A percentile compares a stretch with the other conserved stretches of the same genome.
Evolutionary conservation across 352 stramenopile genomes (phyloP).

Genomic region (Globisporangium acanthophoron): DNA sequence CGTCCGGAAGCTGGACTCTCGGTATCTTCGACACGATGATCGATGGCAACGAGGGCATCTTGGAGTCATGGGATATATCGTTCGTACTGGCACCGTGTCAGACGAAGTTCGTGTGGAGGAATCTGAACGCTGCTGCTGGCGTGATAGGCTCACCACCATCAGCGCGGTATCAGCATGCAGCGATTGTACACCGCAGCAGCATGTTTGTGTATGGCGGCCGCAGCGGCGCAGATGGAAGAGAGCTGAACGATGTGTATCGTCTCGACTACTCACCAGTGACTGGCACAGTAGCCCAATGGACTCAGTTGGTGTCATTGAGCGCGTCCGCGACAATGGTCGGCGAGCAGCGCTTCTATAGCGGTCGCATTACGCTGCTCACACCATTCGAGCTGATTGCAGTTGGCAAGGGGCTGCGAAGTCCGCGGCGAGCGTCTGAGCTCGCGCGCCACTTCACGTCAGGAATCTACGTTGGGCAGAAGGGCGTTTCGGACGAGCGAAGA

Average conservation of each 20-base stretch:
- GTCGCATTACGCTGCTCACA: constrained; percentile 34
- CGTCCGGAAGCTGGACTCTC: constrained; percentile 55
- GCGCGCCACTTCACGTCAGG: constrained; percentile 24
- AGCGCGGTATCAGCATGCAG: constrained; percentile 53
- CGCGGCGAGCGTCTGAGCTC: constrained; percentile 3
- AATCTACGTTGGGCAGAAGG: constrained; percentile 31
- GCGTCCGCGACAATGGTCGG: constrained; percentile 2
- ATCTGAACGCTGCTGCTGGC: constrained; percentile 20
- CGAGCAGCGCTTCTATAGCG: constrained; percentile 24
- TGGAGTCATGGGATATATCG: constrained; percentile 47
- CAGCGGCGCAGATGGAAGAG: constrained; percentile 20
- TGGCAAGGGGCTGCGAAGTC: constrained; percentile 24
- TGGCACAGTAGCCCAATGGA: constrained; percentile 29
- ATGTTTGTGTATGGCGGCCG: constrained; percentile 71
- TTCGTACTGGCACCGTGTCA: constrained; percentile 52
- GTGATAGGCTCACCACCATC: constrained; percentile 31
- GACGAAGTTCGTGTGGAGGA: constrained; percentile 47
- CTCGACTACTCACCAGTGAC: constrained; percentile 43
- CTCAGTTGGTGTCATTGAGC: constrained; percentile 24
- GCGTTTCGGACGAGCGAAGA: constrained; percentile 30
- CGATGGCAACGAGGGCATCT: constrained; percentile 33
- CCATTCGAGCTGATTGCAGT: constrained; percentile 43
- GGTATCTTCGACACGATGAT: constrained; percentile 32
- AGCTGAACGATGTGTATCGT: constrained; percentile 50
- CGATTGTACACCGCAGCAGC: constrained; percentile 44